Percentiles rank a stretch among this genome's conserved stretches.
Conservation (phyloP, 108 stramenopile species). For the Hondaea fermentalgiana region DNA sequence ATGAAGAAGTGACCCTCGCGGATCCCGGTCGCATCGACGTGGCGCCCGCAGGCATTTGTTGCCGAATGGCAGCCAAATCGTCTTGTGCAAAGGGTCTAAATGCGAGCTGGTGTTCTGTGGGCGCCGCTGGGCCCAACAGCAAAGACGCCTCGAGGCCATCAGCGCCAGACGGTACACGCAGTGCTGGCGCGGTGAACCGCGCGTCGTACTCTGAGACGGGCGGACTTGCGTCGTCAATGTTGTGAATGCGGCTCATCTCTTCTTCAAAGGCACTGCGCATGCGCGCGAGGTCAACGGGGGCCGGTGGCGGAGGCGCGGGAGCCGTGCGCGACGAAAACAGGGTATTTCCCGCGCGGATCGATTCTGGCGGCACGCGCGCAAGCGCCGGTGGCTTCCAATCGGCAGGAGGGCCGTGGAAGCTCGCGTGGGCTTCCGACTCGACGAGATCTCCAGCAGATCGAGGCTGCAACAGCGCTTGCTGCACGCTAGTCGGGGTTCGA, state of each 20-base stretch:
- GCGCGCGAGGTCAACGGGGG: not conserved
- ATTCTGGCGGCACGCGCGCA: not conserved
- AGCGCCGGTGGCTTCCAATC: not conserved
- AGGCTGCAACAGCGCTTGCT: too few relatives aligned
- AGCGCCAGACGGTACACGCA: not conserved
- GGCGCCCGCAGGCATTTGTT: not conserved
- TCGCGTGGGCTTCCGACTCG: not conserved
- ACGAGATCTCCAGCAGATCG: too few relatives aligned
- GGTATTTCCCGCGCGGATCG: not conserved
- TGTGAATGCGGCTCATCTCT: not conserved
- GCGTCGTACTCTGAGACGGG: slow-evolving; percentile 1
- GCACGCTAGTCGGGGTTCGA: not conserved
- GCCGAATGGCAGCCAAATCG: not conserved
- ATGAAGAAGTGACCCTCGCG: not conserved
- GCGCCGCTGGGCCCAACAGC: not conserved
- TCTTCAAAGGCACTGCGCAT: not conserved
- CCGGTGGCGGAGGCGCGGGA: not conserved
- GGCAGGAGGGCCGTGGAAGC: not conserved
- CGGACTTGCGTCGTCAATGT: not conserved
- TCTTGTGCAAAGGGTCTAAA: not conserved
- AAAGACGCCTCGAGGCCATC: not conserved
- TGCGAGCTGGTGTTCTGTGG: not conserved
- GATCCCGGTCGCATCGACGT: not conserved
- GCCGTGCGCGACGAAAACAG: not conserved
- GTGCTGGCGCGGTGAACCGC: not conserved